Evolutionary conservation across 2,329 filamentous ascomycete genomes (phyloP).

Genomic region (Emydomyces testavorans): DNA sequence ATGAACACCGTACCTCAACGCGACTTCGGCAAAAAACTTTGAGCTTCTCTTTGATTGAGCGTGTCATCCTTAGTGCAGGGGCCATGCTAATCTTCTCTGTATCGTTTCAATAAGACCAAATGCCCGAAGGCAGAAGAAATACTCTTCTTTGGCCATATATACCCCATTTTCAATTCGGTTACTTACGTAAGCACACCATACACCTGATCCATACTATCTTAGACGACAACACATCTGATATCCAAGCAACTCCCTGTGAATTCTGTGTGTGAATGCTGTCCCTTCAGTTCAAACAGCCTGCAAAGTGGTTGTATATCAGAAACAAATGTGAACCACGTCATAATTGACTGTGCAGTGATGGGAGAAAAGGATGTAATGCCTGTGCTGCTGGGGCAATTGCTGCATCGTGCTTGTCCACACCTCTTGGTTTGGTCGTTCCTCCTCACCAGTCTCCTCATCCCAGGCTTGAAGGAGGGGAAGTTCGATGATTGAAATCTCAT

Average conservation of each 20-base stretch:
- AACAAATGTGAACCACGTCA: not conserved
- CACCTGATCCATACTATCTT: too few relatives aligned
- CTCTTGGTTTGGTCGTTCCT: not conserved
- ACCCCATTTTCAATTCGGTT: too few relatives aligned
- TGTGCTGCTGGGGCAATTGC: not conserved
- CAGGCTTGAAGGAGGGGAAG: not conserved
- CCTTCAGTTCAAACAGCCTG: too few relatives aligned
- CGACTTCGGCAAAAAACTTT: slow-evolving; percentile 45
- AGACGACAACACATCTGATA: too few relatives aligned
- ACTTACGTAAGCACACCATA: too few relatives aligned
- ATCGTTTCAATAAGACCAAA: slow-evolving; percentile 55
- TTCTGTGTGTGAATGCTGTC: too few relatives aligned
- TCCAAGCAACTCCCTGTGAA: too few relatives aligned
- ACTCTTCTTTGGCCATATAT: too few relatives aligned
- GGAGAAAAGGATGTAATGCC: not conserved
- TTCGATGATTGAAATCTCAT: not conserved
- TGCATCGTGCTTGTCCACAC: not conserved
- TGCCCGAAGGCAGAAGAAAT: slow-evolving; percentile 40
- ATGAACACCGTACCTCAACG: slow-evolving; percentile 9
- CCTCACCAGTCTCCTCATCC: not conserved
- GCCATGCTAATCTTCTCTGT: slow-evolving; percentile 76
- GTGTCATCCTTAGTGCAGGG: slow-evolving; percentile 90
- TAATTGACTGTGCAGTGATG: not conserved
- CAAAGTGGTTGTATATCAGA: too few relatives aligned
- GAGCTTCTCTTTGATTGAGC: slow-evolving; percentile 70